Percentiles rank a stretch among this genome's conserved stretches.
Conservation (phyloP, 441 rosid genomes). For the Bocquillonia castaneifolia region DNA sequence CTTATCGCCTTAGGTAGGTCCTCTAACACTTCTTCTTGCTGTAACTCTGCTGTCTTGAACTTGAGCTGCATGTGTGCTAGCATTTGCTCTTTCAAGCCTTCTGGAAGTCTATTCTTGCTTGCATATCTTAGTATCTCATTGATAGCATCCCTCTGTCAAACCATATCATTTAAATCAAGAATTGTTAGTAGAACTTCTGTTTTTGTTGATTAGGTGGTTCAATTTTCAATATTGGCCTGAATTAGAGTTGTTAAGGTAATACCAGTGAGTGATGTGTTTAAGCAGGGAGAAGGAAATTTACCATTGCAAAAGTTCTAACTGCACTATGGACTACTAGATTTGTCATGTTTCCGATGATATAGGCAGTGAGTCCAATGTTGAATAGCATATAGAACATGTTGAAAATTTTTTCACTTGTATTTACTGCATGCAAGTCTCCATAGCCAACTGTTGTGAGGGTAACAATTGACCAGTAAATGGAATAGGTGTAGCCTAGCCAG, state of each 20-base stretch:
- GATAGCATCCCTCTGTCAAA: slow-evolving; percentile 67
- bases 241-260: neutral
- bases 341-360: slow-evolving; percentile 91
- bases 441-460: slow-evolving; percentile 92
- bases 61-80: slow-evolving; percentile 84
- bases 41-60: slow-evolving; percentile 76
- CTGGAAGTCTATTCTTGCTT: slow-evolving; percentile 76
- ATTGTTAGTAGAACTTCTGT: neutral
- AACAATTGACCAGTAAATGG: slow-evolving; percentile 88
- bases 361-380: slow-evolving; percentile 86
- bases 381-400: slow-evolving; percentile 78
- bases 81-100: slow-evolving; percentile 79
- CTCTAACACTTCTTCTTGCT: slow-evolving; percentile 77
- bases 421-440: slow-evolving; percentile 82
- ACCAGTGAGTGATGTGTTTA: neutral
- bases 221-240: too few relatives aligned
- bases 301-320: slow-evolving; percentile 62
- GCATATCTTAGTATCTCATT: slow-evolving; percentile 67
- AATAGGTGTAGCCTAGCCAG: slow-evolving; percentile 83
- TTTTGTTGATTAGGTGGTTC: too few relatives aligned
- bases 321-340: slow-evolving; percentile 76
- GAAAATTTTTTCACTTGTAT: slow-evolving; percentile 62
- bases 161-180: slow-evolving; percentile 6
- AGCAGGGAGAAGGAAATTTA: slow-evolving; percentile 23
- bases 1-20: slow-evolving; percentile 89